phyloP scores from a whole-genome alignment of 1,284 basidiomycete genomes.

The Naganishia liquefaciens region DNA sequence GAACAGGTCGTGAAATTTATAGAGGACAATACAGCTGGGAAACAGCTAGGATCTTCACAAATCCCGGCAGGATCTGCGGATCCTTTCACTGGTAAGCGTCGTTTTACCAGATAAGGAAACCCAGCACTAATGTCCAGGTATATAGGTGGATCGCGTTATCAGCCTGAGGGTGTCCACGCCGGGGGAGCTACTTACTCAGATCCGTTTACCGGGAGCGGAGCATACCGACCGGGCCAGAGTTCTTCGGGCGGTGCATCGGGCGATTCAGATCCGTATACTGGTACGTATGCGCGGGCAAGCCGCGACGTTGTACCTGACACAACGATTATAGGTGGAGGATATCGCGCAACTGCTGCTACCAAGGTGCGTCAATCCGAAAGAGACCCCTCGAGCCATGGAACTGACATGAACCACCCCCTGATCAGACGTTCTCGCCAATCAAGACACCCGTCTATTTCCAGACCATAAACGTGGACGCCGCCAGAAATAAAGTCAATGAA shows the following conservation, averaged over 20 bases:
- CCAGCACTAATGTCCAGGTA: background rate
- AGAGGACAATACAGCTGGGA: conserved; percentile 80
- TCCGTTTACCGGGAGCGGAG: conserved; percentile 80
- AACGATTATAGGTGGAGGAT: conserved; percentile 3
- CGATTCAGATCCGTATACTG: conserved; percentile 45
- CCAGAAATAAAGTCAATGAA: conserved; percentile 78
- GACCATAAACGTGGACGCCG: conserved; percentile 82
- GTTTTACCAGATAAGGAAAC: too few relatives aligned
- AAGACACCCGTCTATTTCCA: conserved; percentile 69
- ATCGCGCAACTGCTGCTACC: background rate
- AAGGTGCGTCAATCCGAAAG: conserved; percentile 9
- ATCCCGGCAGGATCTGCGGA: conserved; percentile 10
- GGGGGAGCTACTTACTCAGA: conserved; percentile 55
- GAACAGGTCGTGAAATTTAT: conserved; percentile 95
- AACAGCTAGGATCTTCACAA: conserved; percentile 62
- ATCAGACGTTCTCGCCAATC: conserved; percentile 45
- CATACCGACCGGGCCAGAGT: conserved; percentile 54
- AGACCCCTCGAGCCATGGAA: background rate
- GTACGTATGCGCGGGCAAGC: conserved; percentile 28
- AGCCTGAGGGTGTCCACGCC: background rate
- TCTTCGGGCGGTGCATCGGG: conserved; percentile 31
- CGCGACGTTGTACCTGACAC: too few relatives aligned
- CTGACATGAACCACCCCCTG: conserved; percentile 43
- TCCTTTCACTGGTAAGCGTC: conserved; percentile 28
- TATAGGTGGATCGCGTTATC: conserved; percentile 27